Conservation (phyloP, 164 flowering plant species). For the Paratinospora sagittata region DNA sequence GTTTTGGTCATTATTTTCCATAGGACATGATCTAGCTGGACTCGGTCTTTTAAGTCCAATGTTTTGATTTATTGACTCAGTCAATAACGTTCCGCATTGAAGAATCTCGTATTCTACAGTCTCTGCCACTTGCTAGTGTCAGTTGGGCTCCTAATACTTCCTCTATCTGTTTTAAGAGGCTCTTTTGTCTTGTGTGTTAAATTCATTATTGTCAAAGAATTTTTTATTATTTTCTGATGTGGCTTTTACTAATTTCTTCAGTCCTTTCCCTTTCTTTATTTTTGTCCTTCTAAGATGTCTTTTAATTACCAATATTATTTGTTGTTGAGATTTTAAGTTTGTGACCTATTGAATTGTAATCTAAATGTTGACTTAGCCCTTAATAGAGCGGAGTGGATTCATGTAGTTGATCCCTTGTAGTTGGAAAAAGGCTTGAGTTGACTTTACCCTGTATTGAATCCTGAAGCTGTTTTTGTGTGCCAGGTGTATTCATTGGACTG, state of each 20-base stretch:
- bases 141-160: background rate
- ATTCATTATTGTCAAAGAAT: background rate
- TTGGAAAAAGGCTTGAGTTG: too few species aligned
- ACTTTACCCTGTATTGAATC: background rate
- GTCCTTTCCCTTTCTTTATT: background rate
- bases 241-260: background rate
- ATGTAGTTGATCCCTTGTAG: too few species aligned
- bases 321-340: background rate
- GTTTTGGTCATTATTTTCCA: too few species aligned
- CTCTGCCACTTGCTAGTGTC: background rate
- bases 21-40: background rate
- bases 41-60: background rate
- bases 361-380: background rate
- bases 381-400: too few species aligned
- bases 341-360: too few species aligned
- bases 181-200: background rate
- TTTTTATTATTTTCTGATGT: background rate
- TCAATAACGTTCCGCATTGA: background rate
- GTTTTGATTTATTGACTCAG: background rate
- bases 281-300: background rate
- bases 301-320: background rate
- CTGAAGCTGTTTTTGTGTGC: background rate
- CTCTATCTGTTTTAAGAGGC: background rate
- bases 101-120: background rate
- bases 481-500: constrained; percentile 94